Base-by-base conservation (phyloP, 495 filamentous ascomycete genomes). In the Penicillium paxilli region DNA sequence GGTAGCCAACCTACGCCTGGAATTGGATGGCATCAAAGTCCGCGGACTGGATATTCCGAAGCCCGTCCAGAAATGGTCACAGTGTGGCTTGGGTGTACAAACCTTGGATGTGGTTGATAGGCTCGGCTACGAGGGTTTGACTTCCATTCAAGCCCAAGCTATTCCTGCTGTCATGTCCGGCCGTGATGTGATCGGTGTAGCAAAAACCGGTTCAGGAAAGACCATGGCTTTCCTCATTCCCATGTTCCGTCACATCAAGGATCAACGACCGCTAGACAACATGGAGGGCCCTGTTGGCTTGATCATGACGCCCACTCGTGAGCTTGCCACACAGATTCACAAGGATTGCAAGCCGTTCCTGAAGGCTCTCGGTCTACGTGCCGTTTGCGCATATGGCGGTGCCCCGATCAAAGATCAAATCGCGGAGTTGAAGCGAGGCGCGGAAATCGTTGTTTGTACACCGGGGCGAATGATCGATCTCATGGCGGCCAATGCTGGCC, bases 141-240 rank as follows among this genome's bases (percentile, higher is more conserved):
- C 95, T 10, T 84, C 94, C 8, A 96, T 99, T 56, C 95, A 99
- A 73, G 82, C 90, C 54, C 95, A 99, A 65, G 94, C 95, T 2
- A 86, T 98, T 59, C 95, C 95, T 9, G 85, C 90, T 7, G 91
- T 96, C 56, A 96, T 96, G 90, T 94, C 93, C 30, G 95, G 95
- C 14, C 86, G 91, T 60, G 93, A 99, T 76, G 87, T 97, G 12
- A 95, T 98, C 55, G 94, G 93, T 59, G 89, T 98, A 37, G 95
- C 95, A 3, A 98, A 98, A 70, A 99, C 95, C 17, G 95, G 95
- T 3, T 98, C 95, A n/a, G 95, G 95, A 59, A 99, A 99, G 70
- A 99, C 95, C 1, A 86, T 96, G 57, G 94, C 95, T 21, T 99
- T 96, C 64, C 69, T 93, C 12, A 79, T 99, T 16, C 94, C 94